These are phyloP conservation scores for Furculomyces boomerangus DNA, from an alignment of 371 early-diverging fungal genomes.

Conservation along the genomic window DNA sequence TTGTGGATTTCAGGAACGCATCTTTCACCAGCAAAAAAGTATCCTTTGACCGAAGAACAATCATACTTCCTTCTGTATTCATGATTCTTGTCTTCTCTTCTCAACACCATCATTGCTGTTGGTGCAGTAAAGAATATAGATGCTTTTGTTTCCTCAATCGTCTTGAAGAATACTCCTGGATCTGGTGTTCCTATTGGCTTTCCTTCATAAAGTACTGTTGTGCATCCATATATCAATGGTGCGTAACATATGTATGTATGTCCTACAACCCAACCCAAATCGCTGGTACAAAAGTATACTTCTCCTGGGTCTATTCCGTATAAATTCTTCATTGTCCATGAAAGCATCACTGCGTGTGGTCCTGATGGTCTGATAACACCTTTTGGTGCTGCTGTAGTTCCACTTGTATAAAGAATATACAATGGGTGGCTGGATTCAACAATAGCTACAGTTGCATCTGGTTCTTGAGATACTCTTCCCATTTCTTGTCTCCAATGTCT, in stretches of 20 bases:
- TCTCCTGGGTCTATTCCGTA: conserved; percentile 52
- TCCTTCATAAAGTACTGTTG: conserved; percentile 79
- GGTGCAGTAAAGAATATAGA: conserved; percentile 84
- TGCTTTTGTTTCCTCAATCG: conserved; percentile 56
- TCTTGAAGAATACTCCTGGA: conserved; percentile 59
- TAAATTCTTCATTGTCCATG: conserved; percentile 58
- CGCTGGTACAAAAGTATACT: conserved; percentile 62
- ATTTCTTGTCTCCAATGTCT: conserved; percentile 22
- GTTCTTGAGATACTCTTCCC: conserved; percentile 12
- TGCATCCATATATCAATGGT: conserved; percentile 66
- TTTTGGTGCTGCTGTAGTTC: conserved; percentile 68
- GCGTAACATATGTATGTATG: conserved; percentile 84
- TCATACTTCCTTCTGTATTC: conserved; percentile 26
- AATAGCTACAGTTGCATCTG: conserved; percentile 30
- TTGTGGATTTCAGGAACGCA: conserved; percentile 47
- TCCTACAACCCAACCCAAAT: conserved; percentile 92
- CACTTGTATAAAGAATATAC: conserved; percentile 86
- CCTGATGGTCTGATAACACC: conserved; percentile 84
- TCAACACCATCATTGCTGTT: conserved; percentile 72
- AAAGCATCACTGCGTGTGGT: conserved; percentile 68
- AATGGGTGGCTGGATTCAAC: conserved; percentile 77
- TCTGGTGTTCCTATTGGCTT: conserved; percentile 74
- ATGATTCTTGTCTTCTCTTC: conserved; percentile 58
- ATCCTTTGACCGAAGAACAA: conserved; percentile 35
- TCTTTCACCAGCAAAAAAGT: conserved; percentile 83